Evolutionary conservation across 2,329 filamentous ascomycete genomes (phyloP).

Genomic region (Helicocarpus griseus): DNA sequence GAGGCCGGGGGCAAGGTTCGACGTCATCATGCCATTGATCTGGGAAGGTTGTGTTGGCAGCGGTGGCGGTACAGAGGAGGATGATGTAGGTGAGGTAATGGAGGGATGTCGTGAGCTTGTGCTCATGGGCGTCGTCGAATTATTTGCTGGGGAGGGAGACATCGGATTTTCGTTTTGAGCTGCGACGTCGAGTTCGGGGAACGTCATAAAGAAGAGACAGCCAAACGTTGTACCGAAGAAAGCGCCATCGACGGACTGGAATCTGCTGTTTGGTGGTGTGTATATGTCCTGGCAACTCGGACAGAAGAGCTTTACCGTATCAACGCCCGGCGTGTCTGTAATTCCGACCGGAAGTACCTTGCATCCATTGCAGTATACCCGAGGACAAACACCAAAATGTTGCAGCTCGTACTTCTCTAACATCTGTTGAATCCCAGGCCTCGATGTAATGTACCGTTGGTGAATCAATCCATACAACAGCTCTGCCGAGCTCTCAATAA

Average conservation of each 20-base stretch:
- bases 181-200: slow-evolving; percentile 83
- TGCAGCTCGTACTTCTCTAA: slow-evolving; percentile 96
- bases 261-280: slow-evolving; percentile 91
- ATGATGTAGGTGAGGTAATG: slow-evolving; percentile 14
- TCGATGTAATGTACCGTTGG: slow-evolving; percentile 94
- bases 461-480: slow-evolving; percentile 97
- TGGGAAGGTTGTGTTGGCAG: slow-evolving; percentile 40
- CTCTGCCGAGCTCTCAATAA: slow-evolving; percentile 96
- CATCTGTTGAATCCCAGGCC: slow-evolving; percentile 97
- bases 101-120: slow-evolving; percentile 21
- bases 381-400: slow-evolving; percentile 92
- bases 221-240: slow-evolving; percentile 98
- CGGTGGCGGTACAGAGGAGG: slow-evolving; percentile 17
- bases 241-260: slow-evolving; percentile 93
- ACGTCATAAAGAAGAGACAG: slow-evolving; percentile 95
- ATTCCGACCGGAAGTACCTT: slow-evolving; percentile 87
- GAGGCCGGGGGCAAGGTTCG: slow-evolving; percentile 81
- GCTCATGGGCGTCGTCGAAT: slow-evolving; percentile 10
- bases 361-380: slow-evolving; percentile 82
- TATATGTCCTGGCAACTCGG: slow-evolving; percentile 95
- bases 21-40: slow-evolving; percentile 78
- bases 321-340: slow-evolving; percentile 88
- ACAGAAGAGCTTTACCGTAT: slow-evolving; percentile 97
- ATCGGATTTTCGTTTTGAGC: slow-evolving; percentile 49
- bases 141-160: slow-evolving; percentile 18